Evolutionary conservation across 2,329 filamentous ascomycete genomes (phyloP), one percentile per base, ranked within the genome.

Genomic region (Pseudohalonectria lignicola): DNA sequence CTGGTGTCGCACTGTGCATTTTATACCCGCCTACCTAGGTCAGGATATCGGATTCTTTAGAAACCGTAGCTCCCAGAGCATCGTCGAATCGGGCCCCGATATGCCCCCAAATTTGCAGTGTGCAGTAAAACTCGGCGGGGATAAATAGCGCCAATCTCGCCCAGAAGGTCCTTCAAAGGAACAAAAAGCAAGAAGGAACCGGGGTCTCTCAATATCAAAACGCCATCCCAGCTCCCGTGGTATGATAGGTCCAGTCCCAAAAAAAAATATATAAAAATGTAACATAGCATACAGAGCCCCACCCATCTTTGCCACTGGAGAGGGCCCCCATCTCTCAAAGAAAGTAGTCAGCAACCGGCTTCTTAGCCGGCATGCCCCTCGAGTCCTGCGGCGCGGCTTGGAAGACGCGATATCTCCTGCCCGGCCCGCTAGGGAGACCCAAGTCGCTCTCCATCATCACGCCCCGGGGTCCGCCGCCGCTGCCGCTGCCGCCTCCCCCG

Each of bases 351-450:
- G 87, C 87, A 38, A 94, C 86, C 3, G 92, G 92, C 62, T 96
- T 96, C 74, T 98, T 98, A 3, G 92, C 92, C 42, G 92, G 92
- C 92, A 98, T 98, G 4, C 92, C 92, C 50, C 92, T 74, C 2
- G 83, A 87, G 59, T 96, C 92, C 63, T 98, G 92, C 37, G 92
- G 88, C 39, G 92, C 92, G 0, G 92, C 92, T 53, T 96, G 88
- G 56, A 98, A 98, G 9, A 98, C 90, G 26, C 90, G 71, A 62
- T 98, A 98, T 48, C 92, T 70, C 51, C 92, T 74, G 3, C 88
- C 92, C 1, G 92, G 92, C 2, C 88, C 88, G 41, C 58, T 69
- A 56, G 57, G 65, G 41, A 47, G 56, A 39, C 53, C 59, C 21
- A 62, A 55, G 36, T 65, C 66, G 19, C 53, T 61, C 50, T 67